Evolutionary conservation across 2,329 filamentous ascomycete species (phyloP).

Genomic region (Davidsoniella australis): DNA sequence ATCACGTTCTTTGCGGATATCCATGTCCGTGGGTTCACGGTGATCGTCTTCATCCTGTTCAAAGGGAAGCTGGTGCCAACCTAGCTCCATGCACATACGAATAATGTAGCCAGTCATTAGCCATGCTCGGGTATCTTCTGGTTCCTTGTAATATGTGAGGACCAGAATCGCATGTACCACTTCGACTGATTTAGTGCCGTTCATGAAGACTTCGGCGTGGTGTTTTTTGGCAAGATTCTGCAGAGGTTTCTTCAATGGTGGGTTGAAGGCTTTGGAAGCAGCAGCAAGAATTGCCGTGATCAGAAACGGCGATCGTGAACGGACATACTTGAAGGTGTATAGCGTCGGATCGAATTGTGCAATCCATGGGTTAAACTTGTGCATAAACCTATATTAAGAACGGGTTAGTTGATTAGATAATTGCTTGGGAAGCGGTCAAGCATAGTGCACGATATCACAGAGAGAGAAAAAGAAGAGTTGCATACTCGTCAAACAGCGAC

Average conservation of each 20-base stretch:
- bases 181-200: conserved; percentile 22
- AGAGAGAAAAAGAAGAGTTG: background rate
- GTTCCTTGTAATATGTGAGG: conserved; percentile 26
- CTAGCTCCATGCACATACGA: conserved; percentile 24
- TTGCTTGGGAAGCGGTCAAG: background rate
- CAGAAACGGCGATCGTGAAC: conserved; percentile 21
- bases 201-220: conserved; percentile 18
- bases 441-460: background rate
- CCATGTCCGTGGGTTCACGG: conserved; percentile 8
- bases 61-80: conserved; percentile 19
- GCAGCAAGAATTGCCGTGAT: conserved; percentile 20
- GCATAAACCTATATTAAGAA: conserved; percentile 20
- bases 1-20: conserved; percentile 19
- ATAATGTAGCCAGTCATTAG: conserved; percentile 24
- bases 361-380: conserved; percentile 24
- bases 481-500: conserved; percentile 5
- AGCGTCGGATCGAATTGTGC: conserved; percentile 23
- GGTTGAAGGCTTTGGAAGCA: conserved; percentile 22
- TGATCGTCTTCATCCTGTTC: conserved; percentile 4
- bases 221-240: conserved; percentile 16
- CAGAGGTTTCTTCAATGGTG: conserved; percentile 17
- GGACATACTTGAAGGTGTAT: conserved; percentile 23
- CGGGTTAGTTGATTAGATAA: background rate
- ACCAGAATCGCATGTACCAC: conserved; percentile 24
- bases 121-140: conserved; percentile 24